Evolutionary conservation across 352 stramenopile genomes (phyloP).

Genomic region (Phytophthora citricola): DNA sequence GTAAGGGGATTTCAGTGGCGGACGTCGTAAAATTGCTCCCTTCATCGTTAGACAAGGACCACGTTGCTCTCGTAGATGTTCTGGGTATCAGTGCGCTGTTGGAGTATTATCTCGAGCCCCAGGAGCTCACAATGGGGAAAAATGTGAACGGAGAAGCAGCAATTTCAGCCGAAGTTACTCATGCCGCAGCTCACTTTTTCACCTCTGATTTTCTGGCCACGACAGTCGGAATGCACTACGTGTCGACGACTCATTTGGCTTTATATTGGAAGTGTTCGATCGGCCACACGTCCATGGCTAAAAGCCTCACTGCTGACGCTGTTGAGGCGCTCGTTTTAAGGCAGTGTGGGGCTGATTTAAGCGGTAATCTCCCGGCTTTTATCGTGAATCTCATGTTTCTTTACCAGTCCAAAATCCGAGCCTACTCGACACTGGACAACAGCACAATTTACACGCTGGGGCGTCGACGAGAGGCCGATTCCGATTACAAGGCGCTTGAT

Average conservation of each 20-base stretch:
- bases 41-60: slow-evolving; percentile 24
- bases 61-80: slow-evolving; percentile 39
- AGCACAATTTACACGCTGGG: slow-evolving; percentile 42
- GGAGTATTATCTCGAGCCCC: slow-evolving; percentile 32
- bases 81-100: slow-evolving; percentile 33
- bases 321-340: slow-evolving; percentile 30
- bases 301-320: slow-evolving; percentile 25
- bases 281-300: slow-evolving; percentile 43
- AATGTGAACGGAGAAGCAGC: slow-evolving; percentile 51
- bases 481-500: slow-evolving; percentile 19
- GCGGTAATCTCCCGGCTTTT: slow-evolving; percentile 29
- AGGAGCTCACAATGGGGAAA: slow-evolving; percentile 41
- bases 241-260: slow-evolving; percentile 41
- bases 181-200: slow-evolving; percentile 35
- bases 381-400: slow-evolving; percentile 52
- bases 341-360: slow-evolving; percentile 30
- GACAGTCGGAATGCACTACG: slow-evolving; percentile 39
- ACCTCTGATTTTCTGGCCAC: slow-evolving; percentile 40
- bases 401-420: slow-evolving; percentile 39
- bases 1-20: slow-evolving; percentile 33
- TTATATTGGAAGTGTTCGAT: slow-evolving; percentile 54
- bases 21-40: slow-evolving; percentile 34
- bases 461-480: slow-evolving; percentile 22
- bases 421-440: slow-evolving; percentile 52
- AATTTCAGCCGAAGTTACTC: slow-evolving; percentile 46